These are phyloP conservation scores for Funneliformis mosseae DNA, from an alignment of 192 early-diverging fungal genomes.

Conservation along the genomic window DNA sequence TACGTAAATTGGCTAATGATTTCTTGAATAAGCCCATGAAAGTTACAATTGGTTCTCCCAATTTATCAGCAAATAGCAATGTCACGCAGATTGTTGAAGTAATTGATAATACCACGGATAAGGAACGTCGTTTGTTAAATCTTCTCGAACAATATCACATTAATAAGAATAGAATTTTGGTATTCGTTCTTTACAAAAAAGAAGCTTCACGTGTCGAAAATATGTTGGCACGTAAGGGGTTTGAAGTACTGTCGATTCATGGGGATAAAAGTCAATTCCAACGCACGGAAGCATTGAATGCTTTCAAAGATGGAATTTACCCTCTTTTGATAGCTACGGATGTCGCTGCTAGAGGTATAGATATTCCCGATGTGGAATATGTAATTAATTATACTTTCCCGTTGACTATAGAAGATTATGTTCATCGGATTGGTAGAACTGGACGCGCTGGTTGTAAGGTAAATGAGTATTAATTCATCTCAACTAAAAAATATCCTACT, in stretches of 20 bases:
- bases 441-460: constrained; percentile 88
- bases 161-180: constrained; percentile 85
- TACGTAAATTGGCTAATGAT: constrained; percentile 82
- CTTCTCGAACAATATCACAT: constrained; percentile 86
- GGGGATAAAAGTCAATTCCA: constrained; percentile 89
- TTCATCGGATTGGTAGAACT: constrained; percentile 94
- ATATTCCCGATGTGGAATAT: constrained; percentile 89
- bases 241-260: constrained; percentile 83
- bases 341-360: constrained; percentile 88
- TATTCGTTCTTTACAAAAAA: constrained; percentile 97
- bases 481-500: not conserved
- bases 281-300: constrained; percentile 74
- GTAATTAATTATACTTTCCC: constrained; percentile 98
- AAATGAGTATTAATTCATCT: not conserved
- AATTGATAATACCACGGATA: constrained; percentile 69
- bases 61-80: constrained; percentile 83
- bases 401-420: constrained; percentile 93
- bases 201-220: constrained; percentile 84
- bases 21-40: constrained; percentile 79
- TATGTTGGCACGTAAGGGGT: constrained; percentile 73
- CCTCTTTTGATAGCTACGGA: constrained; percentile 94
- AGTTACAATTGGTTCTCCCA: constrained; percentile 86
- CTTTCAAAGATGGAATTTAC: constrained; percentile 78
- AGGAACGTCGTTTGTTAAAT: constrained; percentile 74
- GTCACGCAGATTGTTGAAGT: constrained; percentile 93